Conservation (phyloP, 495 filamentous ascomycete genomes). For the Delitschia confertaspora region DNA sequence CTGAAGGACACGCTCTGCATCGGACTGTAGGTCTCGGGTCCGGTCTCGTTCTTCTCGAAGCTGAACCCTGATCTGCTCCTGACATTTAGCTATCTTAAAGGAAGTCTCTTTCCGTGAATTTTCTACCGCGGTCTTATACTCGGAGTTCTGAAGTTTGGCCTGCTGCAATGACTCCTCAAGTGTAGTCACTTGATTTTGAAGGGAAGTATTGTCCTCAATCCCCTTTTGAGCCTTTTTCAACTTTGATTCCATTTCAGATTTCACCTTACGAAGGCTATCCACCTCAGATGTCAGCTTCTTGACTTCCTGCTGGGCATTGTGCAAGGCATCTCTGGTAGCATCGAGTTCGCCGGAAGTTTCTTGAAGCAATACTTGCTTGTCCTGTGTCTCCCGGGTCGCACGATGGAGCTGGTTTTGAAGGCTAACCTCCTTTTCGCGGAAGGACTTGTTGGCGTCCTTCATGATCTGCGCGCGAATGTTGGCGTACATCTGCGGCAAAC, state of each 20-base stretch:
- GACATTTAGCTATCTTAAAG: neutral
- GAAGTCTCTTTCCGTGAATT: slow-evolving; percentile 2
- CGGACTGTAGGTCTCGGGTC: slow-evolving; percentile 5
- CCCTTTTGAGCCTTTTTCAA: neutral
- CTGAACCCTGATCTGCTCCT: slow-evolving; percentile 5
- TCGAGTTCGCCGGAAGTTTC: neutral
- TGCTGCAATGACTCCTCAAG: neutral
- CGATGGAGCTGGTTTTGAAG: slow-evolving; percentile 10
- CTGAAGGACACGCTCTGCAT: slow-evolving; percentile 3
- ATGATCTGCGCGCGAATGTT: too few relatives aligned
- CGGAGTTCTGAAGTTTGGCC: neutral
- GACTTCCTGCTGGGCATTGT: neutral
- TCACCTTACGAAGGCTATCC: slow-evolving; percentile 1
- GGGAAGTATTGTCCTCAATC: neutral
- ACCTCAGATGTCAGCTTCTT: slow-evolving; percentile 1
- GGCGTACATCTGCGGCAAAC: neutral
- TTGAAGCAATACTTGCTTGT: neutral
- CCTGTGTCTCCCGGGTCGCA: slow-evolving; percentile 7
- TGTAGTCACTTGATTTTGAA: neutral
- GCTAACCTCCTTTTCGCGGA: slow-evolving; percentile 4
- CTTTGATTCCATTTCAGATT: slow-evolving; percentile 9
- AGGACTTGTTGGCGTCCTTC: neutral
- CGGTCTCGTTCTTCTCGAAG: slow-evolving; percentile 7
- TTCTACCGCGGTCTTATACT: slow-evolving; percentile 8
- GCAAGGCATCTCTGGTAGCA: slow-evolving; percentile 2